A percentile compares a stretch with the other conserved stretches of the same genome.
Conservation (phyloP, 139 green algal genomes). For the Chlorella sp. region DNA sequence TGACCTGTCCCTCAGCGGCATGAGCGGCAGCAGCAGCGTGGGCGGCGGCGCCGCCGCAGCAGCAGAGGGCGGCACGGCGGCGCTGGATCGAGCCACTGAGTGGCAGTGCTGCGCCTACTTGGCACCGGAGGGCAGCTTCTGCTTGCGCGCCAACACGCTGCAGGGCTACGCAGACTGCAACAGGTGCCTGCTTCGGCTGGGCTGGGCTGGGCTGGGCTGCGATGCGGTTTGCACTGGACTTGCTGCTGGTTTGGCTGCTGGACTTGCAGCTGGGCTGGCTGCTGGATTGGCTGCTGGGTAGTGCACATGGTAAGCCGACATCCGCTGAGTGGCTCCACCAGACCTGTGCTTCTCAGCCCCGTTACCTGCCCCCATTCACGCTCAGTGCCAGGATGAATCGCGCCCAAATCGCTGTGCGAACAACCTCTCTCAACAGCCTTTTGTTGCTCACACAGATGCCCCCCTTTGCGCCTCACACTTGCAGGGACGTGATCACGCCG, state of each 20-base stretch:
- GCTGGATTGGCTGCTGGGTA: no score
- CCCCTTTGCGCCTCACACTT: not conserved
- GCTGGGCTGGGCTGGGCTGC: not conserved
- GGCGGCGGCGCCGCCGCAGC: not conserved
- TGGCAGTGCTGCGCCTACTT: conserved; percentile 47
- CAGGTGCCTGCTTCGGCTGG: conserved; percentile 20
- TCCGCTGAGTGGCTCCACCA: no score
- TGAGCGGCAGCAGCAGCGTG: not conserved
- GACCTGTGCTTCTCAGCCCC: no score
- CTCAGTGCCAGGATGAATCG: no score
- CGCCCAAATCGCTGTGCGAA: no score
- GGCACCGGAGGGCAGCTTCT: conserved; percentile 41
- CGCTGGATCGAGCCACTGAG: not conserved
- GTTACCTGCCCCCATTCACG: no score
- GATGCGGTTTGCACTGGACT: not conserved
- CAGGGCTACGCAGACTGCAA: conserved; percentile 57
- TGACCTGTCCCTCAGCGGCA: not conserved
- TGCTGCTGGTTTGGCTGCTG: no score
- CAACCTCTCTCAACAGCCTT: not conserved
- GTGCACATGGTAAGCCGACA: no score
- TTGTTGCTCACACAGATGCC: not conserved
- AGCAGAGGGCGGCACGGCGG: no score
- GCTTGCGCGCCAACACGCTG: conserved; percentile 47
- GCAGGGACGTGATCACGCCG: conserved; percentile 49
- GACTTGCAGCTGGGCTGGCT: no score